Evolutionary conservation across 2,329 filamentous ascomycete genomes (phyloP).

Genomic region (Cadophora gregata): DNA sequence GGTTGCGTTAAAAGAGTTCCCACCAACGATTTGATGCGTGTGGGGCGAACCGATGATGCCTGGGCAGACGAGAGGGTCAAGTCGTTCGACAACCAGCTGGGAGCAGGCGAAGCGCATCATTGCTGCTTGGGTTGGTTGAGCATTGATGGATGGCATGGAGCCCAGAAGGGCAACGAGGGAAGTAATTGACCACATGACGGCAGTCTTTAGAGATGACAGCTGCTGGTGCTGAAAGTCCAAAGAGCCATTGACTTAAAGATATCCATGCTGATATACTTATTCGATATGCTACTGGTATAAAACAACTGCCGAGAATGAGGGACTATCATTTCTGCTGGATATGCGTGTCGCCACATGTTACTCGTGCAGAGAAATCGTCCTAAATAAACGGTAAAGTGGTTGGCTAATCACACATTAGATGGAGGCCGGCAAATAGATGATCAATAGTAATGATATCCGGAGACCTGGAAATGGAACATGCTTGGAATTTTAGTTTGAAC

Average conservation of each 20-base stretch:
- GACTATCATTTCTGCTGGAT: background rate
- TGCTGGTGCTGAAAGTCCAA: background rate
- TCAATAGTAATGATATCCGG: background rate
- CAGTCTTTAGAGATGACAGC: background rate
- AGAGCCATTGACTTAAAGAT: background rate
- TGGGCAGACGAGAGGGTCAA: slow-evolving; percentile 31
- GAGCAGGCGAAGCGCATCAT: slow-evolving; percentile 28
- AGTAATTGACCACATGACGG: slow-evolving; percentile 1
- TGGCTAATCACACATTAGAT: background rate
- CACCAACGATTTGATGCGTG: slow-evolving; percentile 32
- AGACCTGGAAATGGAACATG: too few species aligned
- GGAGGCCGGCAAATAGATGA: background rate
- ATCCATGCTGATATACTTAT: background rate
- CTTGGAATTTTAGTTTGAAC: too few species aligned
- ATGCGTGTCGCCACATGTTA: background rate
- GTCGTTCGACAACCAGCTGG: slow-evolving; percentile 31
- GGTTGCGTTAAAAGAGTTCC: slow-evolving; percentile 48
- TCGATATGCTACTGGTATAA: background rate
- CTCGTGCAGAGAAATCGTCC: background rate
- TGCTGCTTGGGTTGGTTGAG: background rate
- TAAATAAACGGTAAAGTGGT: background rate
- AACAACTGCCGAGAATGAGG: background rate
- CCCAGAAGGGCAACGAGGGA: slow-evolving; percentile 2
- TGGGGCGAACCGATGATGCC: slow-evolving; percentile 29
- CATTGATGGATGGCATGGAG: background rate